phyloP scores from a whole-genome alignment of 2,329 filamentous ascomycete genomes.

The Calonectria pseudoreteaudii region DNA sequence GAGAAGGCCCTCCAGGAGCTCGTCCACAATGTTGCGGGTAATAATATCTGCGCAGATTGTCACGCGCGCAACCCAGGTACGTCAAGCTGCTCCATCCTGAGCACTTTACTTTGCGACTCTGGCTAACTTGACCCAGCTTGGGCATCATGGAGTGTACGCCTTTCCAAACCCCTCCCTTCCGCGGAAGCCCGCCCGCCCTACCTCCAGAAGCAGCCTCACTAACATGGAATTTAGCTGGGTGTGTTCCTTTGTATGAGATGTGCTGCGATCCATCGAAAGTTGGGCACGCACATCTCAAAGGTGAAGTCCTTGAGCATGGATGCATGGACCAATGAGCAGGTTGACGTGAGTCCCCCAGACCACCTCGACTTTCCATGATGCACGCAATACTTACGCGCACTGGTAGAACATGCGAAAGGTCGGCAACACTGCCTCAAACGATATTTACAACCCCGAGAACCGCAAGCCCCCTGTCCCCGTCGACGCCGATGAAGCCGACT shows the following conservation, averaged over 20 bases:
- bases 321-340: conserved; percentile 94
- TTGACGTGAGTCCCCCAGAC: conserved; percentile 78
- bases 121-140: conserved; percentile 71
- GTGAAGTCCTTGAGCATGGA: conserved; percentile 99
- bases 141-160: conserved; percentile 94
- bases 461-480: conserved; percentile 86
- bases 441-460: conserved; percentile 88
- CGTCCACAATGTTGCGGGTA: conserved; percentile 84
- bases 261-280: conserved; percentile 92
- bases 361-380: background rate
- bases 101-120: conserved; percentile 13
- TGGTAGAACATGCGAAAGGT: conserved; percentile 90
- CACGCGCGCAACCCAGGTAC: conserved; percentile 89
- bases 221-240: conserved; percentile 72
- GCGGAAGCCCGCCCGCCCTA: conserved; percentile 11
- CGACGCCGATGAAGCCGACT: conserved; percentile 92
- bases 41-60: conserved; percentile 95
- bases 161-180: background rate
- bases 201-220: conserved; percentile 28
- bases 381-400: conserved; percentile 31
- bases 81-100: conserved; percentile 44
- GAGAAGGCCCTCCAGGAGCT: conserved; percentile 92
- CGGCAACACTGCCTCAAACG: conserved; percentile 88
- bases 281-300: conserved; percentile 98
- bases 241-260: conserved; percentile 99